phyloP scores from a whole-genome alignment of 352 stramenopile species.

The Discostella stelligera region DNA sequence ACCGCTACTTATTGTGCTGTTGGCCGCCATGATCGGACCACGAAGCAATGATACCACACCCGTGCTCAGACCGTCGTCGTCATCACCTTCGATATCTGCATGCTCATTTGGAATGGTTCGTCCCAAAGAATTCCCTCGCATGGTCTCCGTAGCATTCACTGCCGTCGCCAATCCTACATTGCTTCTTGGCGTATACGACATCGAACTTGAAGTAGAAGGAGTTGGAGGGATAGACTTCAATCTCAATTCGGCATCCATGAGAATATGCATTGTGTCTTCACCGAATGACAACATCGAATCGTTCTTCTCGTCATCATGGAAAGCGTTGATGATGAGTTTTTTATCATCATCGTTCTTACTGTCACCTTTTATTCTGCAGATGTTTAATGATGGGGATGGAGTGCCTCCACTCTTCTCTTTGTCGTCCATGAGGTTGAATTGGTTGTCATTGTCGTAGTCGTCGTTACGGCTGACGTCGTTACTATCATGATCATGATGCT shows the following conservation, averaged over 20 bases:
- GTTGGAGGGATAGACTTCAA: conserved; percentile 20
- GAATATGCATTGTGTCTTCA: conserved; percentile 37
- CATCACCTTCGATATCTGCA: neutral
- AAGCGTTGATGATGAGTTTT: neutral
- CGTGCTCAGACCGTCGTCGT: neutral
- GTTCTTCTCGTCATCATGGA: conserved; percentile 3
- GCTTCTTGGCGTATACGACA: neutral
- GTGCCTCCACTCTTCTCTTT: neutral
- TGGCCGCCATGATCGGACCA: conserved; percentile 46
- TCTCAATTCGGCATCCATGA: conserved; percentile 36
- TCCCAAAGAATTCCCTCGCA: neutral
- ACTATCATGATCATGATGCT: neutral
- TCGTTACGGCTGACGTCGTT: neutral
- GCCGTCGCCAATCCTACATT: neutral
- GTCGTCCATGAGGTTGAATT: neutral
- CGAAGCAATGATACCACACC: conserved; percentile 29
- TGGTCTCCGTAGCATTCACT: neutral
- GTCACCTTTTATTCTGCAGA: neutral
- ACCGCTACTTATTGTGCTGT: neutral
- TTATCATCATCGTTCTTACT: neutral
- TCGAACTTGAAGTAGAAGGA: neutral
- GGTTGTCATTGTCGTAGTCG: neutral
- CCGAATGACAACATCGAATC: conserved; percentile 21
- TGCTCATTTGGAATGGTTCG: neutral
- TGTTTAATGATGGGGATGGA: neutral